phyloP scores from a whole-genome alignment of 139 green algal genomes.

The Parachlorella kessleri region DNA sequence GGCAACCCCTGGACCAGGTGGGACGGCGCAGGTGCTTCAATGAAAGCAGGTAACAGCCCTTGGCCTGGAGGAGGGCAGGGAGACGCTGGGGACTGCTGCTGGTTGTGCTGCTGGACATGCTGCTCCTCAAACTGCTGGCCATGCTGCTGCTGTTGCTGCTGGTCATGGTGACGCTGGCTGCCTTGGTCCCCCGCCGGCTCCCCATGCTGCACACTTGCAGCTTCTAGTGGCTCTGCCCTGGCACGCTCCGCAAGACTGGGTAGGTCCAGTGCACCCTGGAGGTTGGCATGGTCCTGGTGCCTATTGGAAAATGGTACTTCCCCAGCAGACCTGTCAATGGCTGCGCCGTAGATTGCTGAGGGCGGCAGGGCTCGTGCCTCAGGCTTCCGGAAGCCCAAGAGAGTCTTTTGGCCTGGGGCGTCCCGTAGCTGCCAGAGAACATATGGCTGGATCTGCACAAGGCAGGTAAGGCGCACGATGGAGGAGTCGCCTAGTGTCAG shows the following conservation, averaged over 20 bases:
- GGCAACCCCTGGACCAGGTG: too few species aligned
- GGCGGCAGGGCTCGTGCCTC: not conserved
- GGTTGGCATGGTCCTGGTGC: not conserved
- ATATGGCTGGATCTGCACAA: constrained; percentile 40
- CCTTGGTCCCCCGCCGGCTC: not conserved
- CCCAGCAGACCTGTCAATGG: not conserved
- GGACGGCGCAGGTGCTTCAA: too few species aligned
- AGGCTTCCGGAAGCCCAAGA: constrained; percentile 16
- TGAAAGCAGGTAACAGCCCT: too few species aligned
- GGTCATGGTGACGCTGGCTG: not conserved
- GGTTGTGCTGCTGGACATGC: not conserved
- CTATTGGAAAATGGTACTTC: not conserved
- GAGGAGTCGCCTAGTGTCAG: too few species aligned
- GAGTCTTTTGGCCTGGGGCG: constrained; percentile 47
- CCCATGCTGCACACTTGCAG: constrained; percentile 7
- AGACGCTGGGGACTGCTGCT: too few species aligned
- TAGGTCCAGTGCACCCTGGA: not conserved
- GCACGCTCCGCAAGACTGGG: too few species aligned
- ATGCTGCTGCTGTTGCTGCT: not conserved
- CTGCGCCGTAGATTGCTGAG: not conserved
- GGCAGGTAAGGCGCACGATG: too few species aligned
- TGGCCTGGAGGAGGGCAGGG: too few species aligned
- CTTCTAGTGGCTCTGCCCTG: not conserved
- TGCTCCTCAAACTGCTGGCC: not conserved
- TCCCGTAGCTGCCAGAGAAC: constrained; percentile 42